These are phyloP conservation scores for Hypoxylon sp. DNA, from an alignment of 2,329 filamentous ascomycete species.

Conservation along the genomic window DNA sequence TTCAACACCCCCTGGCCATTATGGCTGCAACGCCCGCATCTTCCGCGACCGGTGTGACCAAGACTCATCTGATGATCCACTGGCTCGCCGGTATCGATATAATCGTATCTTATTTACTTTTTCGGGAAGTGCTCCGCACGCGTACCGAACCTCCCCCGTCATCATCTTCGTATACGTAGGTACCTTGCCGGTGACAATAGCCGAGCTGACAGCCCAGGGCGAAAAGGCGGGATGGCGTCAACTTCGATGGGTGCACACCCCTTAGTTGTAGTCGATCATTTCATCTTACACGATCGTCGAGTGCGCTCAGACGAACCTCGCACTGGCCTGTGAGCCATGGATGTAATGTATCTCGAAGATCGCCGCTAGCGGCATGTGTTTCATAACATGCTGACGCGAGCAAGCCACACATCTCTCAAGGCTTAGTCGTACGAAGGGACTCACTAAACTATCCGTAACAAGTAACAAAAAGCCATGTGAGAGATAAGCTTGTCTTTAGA, in stretches of 20 bases:
- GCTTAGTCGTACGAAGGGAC: constrained; percentile 15
- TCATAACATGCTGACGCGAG: constrained; percentile 38
- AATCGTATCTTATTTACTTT: constrained; percentile 40
- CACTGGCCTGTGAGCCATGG: constrained; percentile 16
- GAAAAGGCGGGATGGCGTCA: constrained; percentile 37
- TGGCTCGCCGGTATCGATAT: constrained; percentile 5
- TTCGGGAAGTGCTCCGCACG: constrained; percentile 32
- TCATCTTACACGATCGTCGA: constrained; percentile 30
- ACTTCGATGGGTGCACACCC: constrained; percentile 19
- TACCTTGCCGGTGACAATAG: constrained; percentile 15
- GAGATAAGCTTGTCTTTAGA: constrained; percentile 23
- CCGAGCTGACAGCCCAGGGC: constrained; percentile 25
- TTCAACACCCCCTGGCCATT: constrained; percentile 11
- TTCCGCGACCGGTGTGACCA: constrained; percentile 32
- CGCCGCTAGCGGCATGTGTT: constrained; percentile 36
- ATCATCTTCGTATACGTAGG: constrained; percentile 13
- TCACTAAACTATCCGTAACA: constrained; percentile 1
- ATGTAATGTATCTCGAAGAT: constrained; percentile 26
- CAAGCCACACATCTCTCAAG: constrained; percentile 12
- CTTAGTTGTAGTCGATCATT: constrained; percentile 14
- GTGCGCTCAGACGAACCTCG: constrained; percentile 19
- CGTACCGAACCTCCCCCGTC: constrained; percentile 12
- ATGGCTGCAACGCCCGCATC: too few relatives aligned
- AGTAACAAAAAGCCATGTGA: constrained; percentile 5
- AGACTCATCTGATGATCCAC: constrained; percentile 23